Conservation (phyloP, 106 monocot genomes). For the Dioscorea dumetorum region DNA sequence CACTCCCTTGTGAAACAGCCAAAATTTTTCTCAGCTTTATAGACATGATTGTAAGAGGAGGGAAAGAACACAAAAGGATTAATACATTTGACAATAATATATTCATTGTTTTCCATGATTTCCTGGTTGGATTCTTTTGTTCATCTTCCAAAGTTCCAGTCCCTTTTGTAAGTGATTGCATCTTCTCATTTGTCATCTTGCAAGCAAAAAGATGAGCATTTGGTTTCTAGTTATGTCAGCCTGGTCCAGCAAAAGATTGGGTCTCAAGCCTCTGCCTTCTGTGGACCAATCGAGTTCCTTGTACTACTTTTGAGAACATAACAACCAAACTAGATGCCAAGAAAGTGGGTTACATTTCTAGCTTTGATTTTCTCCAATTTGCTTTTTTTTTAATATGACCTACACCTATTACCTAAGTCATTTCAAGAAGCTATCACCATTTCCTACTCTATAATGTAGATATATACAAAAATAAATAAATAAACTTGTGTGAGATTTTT, state of each 20-base stretch:
- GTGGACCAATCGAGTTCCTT: background rate
- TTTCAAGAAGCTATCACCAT: too few species aligned
- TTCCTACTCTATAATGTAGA: too few species aligned
- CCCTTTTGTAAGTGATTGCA: slow-evolving; percentile 1
- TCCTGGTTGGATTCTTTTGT: slow-evolving; percentile 6
- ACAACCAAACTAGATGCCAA: background rate
- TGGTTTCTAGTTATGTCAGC: background rate
- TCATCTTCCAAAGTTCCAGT: background rate
- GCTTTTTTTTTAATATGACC: too few species aligned
- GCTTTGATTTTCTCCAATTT: too few species aligned
- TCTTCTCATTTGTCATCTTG: slow-evolving; percentile 1
- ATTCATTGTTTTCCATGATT: slow-evolving; percentile 6
- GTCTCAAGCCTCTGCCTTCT: too few species aligned
- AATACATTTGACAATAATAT: background rate
- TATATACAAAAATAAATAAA: too few species aligned
- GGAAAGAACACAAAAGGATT: background rate
- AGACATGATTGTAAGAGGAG: background rate
- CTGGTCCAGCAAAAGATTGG: background rate
- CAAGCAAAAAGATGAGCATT: background rate
- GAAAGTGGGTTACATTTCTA: background rate
- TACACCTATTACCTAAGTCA: too few species aligned
- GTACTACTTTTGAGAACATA: background rate
- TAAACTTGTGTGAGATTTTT: too few species aligned
- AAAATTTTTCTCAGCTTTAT: slow-evolving; percentile 2
- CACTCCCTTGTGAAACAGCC: background rate